A percentile compares a stretch with the other conserved stretches of the same genome.
Evolutionary conservation across 148 eudicot genomes (phyloP).

Genomic region (Suaeda aralocaspica): DNA sequence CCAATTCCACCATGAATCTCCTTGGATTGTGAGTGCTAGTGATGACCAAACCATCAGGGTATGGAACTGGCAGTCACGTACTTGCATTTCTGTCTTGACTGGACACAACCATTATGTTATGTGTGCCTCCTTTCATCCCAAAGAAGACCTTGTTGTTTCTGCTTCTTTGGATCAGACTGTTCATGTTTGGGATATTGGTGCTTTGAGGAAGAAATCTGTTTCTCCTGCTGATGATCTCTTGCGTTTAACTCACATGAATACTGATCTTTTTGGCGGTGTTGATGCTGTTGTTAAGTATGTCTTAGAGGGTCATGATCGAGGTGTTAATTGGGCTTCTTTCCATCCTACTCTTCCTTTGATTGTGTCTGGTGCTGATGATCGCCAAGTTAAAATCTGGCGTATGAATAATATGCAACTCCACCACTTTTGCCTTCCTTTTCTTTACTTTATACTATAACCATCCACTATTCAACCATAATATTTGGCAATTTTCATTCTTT

Average conservation of each 20-base stretch:
- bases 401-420: constrained; percentile 56
- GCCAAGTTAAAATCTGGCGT: constrained; percentile 80
- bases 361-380: constrained; percentile 84
- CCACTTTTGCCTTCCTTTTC: background rate
- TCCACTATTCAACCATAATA: too few relatives aligned
- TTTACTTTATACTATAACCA: too few relatives aligned
- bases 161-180: constrained; percentile 95
- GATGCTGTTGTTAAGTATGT: constrained; percentile 82
- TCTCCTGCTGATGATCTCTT: constrained; percentile 89
- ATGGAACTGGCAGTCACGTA: constrained; percentile 99
- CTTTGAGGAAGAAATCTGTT: constrained; percentile 78
- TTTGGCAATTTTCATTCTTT: too few relatives aligned
- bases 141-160: constrained; percentile 93
- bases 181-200: constrained; percentile 85
- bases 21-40: constrained; percentile 61
- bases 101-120: constrained; percentile 85
- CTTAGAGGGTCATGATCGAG: constrained; percentile 95
- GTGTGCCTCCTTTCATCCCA: constrained; percentile 90
- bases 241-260: constrained; percentile 83
- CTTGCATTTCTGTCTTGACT: constrained; percentile 73
- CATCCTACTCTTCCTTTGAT: constrained; percentile 76
- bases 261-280: constrained; percentile 81
- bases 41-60: constrained; percentile 64
- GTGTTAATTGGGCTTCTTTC: constrained; percentile 96
- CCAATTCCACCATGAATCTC: constrained; percentile 47